phyloP scores from a whole-genome alignment of 129 eudicot genomes.

The Centella asiatica region DNA sequence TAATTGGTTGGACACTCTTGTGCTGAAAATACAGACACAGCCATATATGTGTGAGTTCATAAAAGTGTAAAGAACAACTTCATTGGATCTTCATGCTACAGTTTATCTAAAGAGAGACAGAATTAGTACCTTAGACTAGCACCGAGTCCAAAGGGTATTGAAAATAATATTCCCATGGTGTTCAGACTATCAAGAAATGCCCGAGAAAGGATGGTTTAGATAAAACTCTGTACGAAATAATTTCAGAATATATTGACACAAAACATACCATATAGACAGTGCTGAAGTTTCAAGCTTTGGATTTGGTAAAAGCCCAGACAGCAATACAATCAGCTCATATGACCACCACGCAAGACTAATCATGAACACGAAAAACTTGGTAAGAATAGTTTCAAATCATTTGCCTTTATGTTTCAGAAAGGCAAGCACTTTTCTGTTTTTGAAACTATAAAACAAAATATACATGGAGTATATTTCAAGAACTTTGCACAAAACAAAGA shows the following conservation, averaged over 20 bases:
- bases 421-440: too few species aligned
- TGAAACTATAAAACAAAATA: neutral
- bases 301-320: slow-evolving; percentile 64
- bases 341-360: slow-evolving; percentile 81
- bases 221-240: neutral
- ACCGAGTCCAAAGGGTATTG: slow-evolving; percentile 53
- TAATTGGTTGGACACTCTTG: slow-evolving; percentile 61
- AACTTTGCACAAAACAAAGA: neutral
- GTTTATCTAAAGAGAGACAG: too few species aligned
- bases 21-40: slow-evolving; percentile 47
- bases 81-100: neutral
- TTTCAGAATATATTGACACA: neutral
- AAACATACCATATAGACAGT: slow-evolving; percentile 56
- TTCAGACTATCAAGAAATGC: slow-evolving; percentile 36
- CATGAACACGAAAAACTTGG: neutral
- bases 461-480: neutral
- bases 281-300: slow-evolving; percentile 72
- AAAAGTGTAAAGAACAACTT: too few species aligned
- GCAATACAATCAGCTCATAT: slow-evolving; percentile 56
- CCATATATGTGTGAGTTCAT: too few species aligned
- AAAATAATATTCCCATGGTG: slow-evolving; percentile 40
- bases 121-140: slow-evolving; percentile 53
- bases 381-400: neutral
- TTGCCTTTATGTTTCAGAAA: neutral
- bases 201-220: neutral